Evolutionary conservation across 2,329 filamentous ascomycete genomes (phyloP).

Genomic region (Emmonsiellopsis sp.): DNA sequence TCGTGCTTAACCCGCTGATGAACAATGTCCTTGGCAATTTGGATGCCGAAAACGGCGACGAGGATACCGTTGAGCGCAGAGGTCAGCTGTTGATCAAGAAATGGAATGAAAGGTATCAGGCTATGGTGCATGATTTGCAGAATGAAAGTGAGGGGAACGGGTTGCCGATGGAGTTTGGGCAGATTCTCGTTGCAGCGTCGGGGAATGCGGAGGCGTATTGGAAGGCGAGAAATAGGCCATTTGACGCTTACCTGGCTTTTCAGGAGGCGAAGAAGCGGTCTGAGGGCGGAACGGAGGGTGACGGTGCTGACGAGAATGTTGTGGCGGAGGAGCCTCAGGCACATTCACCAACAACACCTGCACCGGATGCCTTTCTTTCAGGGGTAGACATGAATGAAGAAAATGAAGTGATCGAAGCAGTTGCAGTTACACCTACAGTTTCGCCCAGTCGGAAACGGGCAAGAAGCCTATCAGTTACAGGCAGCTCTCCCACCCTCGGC

Average conservation of each 20-base stretch:
- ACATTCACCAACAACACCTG: background rate
- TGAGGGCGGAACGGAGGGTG: background rate
- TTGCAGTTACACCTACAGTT: too few relatives aligned
- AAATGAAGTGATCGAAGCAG: too few relatives aligned
- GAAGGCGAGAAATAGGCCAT: background rate
- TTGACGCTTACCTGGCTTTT: background rate
- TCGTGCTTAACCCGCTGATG: conserved; percentile 15
- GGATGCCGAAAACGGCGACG: background rate
- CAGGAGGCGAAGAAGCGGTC: background rate
- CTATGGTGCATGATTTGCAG: background rate
- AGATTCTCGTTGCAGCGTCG: background rate
- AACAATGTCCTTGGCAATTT: conserved; percentile 3
- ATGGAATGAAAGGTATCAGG: conserved; percentile 6
- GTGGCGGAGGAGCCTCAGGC: background rate
- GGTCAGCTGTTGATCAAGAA: conserved; percentile 5
- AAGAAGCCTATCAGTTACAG: background rate
- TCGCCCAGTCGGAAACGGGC: background rate
- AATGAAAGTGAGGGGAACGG: background rate
- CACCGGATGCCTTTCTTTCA: background rate
- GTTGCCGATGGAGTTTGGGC: conserved; percentile 1
- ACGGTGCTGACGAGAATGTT: background rate
- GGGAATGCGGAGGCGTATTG: conserved; percentile 1
- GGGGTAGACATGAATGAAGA: too few relatives aligned
- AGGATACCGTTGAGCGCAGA: background rate
- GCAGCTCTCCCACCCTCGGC: background rate